Evolutionary conservation across 768 basidiomycete species (phyloP).

Genomic region (Ramaria sp.): DNA sequence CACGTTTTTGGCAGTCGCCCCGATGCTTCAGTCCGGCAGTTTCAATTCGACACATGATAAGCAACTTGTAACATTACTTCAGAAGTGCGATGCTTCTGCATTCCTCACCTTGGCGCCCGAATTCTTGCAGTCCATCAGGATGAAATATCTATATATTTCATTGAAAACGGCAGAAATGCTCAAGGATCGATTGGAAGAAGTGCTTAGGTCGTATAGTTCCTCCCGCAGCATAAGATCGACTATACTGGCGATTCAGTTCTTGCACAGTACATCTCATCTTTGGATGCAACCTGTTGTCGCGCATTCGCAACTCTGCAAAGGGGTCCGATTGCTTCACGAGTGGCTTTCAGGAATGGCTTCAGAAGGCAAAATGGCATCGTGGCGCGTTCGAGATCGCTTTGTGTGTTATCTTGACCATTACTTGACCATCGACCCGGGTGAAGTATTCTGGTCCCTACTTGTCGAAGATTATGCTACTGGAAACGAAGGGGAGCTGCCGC

Average conservation of each 20-base stretch:
- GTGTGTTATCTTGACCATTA: conserved; percentile 58
- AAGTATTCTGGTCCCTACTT: conserved; percentile 34
- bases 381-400: conserved; percentile 58
- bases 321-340: conserved; percentile 37
- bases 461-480: conserved; percentile 15
- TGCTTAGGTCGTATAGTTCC: conserved; percentile 46
- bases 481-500: conserved; percentile 20
- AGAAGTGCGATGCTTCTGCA: conserved; percentile 38
- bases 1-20: conserved; percentile 50
- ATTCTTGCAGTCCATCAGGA: conserved; percentile 45
- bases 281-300: conserved; percentile 29
- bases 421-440: conserved; percentile 44
- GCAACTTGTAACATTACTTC: conserved; percentile 43
- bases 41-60: conserved; percentile 53
- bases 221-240: conserved; percentile 43
- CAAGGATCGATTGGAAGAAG: conserved; percentile 39
- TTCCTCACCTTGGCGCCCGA: conserved; percentile 50
- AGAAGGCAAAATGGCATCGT: conserved; percentile 38
- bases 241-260: conserved; percentile 43
- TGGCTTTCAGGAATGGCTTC: conserved; percentile 42
- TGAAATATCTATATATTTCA: conserved; percentile 43
- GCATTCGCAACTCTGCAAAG: conserved; percentile 27
- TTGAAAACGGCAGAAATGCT: conserved; percentile 40
- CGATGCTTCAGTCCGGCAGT: conserved; percentile 47
- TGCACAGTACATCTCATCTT: conserved; percentile 51